Evolutionary conservation across 2,329 filamentous ascomycete genomes (phyloP).

Genomic region (Alternaria sp.): DNA sequence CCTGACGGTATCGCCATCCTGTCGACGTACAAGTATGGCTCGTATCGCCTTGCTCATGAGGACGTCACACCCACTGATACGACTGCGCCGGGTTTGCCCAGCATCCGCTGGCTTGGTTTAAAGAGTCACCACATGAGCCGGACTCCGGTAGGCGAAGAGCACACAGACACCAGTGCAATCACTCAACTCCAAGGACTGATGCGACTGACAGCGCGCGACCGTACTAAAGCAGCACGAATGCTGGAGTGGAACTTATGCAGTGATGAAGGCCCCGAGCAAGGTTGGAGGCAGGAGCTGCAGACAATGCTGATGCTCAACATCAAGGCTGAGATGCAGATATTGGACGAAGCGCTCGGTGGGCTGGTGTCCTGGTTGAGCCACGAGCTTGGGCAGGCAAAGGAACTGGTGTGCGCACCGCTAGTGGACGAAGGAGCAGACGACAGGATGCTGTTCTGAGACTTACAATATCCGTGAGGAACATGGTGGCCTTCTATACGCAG

Average conservation of each 20-base stretch:
- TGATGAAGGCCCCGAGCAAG: constrained; percentile 45
- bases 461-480: not conserved
- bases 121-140: constrained; percentile 44
- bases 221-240: constrained; percentile 64
- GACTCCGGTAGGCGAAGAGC: constrained; percentile 22
- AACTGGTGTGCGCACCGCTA: not conserved
- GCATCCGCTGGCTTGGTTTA: constrained; percentile 72
- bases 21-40: constrained; percentile 76
- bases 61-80: constrained; percentile 51
- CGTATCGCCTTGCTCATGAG: constrained; percentile 69
- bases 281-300: constrained; percentile 68
- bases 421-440: constrained; percentile 28
- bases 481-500: not conserved
- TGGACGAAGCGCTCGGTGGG: constrained; percentile 58
- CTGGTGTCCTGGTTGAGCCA: constrained; percentile 42
- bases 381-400: constrained; percentile 26
- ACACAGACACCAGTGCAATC: constrained; percentile 16
- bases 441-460: constrained; percentile 36
- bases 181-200: constrained; percentile 54
- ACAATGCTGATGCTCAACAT: constrained; percentile 75
- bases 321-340: constrained; percentile 80
- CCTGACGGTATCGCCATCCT: constrained; percentile 79
- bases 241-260: constrained; percentile 55
- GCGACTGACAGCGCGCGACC: constrained; percentile 64
- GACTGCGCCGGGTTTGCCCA: constrained; percentile 52